These are phyloP conservation scores for Nepenthes mirabilis DNA, from an alignment of 148 eudicot genomes.

Conservation along the genomic window DNA sequence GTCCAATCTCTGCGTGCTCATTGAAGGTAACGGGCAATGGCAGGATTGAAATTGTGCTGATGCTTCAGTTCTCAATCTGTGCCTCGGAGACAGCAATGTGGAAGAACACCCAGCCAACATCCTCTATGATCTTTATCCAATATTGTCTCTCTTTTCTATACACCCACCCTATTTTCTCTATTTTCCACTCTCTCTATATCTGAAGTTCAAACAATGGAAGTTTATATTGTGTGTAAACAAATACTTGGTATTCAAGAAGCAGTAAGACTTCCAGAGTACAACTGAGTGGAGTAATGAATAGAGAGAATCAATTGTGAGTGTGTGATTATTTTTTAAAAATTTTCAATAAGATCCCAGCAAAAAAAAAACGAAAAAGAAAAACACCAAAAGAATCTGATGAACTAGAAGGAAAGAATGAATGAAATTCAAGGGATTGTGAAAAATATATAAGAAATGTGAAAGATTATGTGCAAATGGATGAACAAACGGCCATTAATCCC, in stretches of 20 bases:
- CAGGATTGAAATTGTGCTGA: constrained; percentile 68
- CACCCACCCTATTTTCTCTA: constrained; percentile 5
- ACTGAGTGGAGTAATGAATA: too few relatives aligned
- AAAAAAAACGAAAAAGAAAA: constrained; percentile 7
- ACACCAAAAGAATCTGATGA: constrained; percentile 58
- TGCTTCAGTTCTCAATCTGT: constrained; percentile 72
- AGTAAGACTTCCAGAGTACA: too few relatives aligned
- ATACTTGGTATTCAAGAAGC: too few relatives aligned
- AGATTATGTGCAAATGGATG: constrained; percentile 31
- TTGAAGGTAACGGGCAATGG: constrained; percentile 54
- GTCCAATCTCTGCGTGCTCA: constrained; percentile 95
- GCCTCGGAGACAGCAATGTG: constrained; percentile 81
- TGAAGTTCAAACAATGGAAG: constrained; percentile 12
- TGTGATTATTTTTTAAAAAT: constrained; percentile 28
- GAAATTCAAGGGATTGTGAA: background rate
- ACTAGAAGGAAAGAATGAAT: constrained; percentile 7
- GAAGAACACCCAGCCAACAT: constrained; percentile 99
- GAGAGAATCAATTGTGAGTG: constrained; percentile 16
- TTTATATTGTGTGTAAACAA: background rate
- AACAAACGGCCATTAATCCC: constrained; percentile 23
- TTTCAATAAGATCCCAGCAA: background rate
- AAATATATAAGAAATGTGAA: constrained; percentile 8
- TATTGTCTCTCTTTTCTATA: constrained; percentile 1
- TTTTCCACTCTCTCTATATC: constrained; percentile 5
- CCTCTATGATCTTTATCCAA: constrained; percentile 25